Evolutionary conservation across 805 yeast species (phyloP).

Genomic region (Candida fluviatilis): DNA sequence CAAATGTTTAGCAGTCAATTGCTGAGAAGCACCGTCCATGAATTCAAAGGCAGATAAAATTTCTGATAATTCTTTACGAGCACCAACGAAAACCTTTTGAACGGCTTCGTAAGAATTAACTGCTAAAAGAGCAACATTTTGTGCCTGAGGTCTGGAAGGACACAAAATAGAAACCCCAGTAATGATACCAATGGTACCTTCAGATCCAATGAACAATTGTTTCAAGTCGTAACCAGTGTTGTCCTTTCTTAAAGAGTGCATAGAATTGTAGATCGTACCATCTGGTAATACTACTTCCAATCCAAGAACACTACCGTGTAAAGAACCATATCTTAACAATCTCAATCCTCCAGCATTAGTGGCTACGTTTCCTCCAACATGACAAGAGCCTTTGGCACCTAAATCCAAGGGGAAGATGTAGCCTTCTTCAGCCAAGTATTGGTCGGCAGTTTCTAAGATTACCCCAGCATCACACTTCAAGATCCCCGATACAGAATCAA

Average conservation of each 20-base stretch:
- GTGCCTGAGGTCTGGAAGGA: constrained; percentile 82
- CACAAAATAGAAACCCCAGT: constrained; percentile 89
- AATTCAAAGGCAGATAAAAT: constrained; percentile 90
- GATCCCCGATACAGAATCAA: constrained; percentile 80
- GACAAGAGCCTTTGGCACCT: constrained; percentile 97
- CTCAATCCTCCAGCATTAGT: constrained; percentile 96
- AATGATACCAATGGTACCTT: constrained; percentile 86
- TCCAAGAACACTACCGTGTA: constrained; percentile 90
- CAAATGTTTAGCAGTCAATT: constrained; percentile 58
- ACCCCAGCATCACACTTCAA: constrained; percentile 89
- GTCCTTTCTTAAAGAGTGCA: constrained; percentile 86
- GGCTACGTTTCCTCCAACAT: constrained; percentile 91
- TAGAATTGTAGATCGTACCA: constrained; percentile 75
- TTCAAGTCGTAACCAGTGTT: constrained; percentile 93
- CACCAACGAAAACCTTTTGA: constrained; percentile 72
- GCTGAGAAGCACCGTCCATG: constrained; percentile 75
- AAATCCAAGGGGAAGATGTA: constrained; percentile 89
- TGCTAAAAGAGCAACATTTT: constrained; percentile 86
- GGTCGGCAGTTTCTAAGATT: constrained; percentile 81
- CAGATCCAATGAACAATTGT: constrained; percentile 90
- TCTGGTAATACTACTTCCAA: constrained; percentile 90
- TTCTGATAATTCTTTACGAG: constrained; percentile 76
- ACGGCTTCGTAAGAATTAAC: constrained; percentile 80
- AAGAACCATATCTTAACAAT: constrained; percentile 80
- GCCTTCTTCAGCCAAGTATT: constrained; percentile 70